Evolutionary conservation across 805 yeast genomes (phyloP).

Genomic region (Candida chilensis): DNA sequence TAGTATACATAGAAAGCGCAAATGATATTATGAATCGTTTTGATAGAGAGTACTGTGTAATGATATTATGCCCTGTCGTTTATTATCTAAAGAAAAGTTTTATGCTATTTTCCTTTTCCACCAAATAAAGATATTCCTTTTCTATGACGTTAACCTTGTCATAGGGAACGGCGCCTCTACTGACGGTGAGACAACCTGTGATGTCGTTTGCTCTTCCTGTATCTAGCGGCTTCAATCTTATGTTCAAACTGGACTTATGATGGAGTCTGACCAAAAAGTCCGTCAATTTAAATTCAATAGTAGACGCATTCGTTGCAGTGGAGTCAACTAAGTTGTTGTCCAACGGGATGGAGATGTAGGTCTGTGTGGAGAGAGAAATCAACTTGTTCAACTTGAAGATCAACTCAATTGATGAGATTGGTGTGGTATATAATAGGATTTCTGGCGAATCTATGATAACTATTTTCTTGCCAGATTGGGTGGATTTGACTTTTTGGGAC

Average conservation of each 20-base stretch:
- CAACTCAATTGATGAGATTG: slow-evolving; percentile 21
- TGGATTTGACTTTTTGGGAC: slow-evolving; percentile 3
- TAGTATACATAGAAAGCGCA: slow-evolving; percentile 26
- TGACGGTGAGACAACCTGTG: slow-evolving; percentile 60
- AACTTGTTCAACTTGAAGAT: slow-evolving; percentile 20
- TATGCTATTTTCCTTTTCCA: slow-evolving; percentile 43
- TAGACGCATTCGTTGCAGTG: slow-evolving; percentile 9
- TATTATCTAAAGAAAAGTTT: slow-evolving; percentile 34
- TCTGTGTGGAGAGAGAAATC: slow-evolving; percentile 17
- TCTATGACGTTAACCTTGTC: slow-evolving; percentile 29
- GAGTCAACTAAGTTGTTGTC: slow-evolving; percentile 27
- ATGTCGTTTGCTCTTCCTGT: slow-evolving; percentile 82
- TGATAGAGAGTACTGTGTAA: not conserved
- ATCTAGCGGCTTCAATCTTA: slow-evolving; percentile 56
- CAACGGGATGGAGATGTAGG: slow-evolving; percentile 25
- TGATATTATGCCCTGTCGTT: not conserved
- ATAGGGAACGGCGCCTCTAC: slow-evolving; percentile 43
- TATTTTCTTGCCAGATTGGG: slow-evolving; percentile 7
- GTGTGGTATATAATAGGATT: slow-evolving; percentile 32
- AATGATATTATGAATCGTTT: not conserved
- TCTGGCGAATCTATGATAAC: slow-evolving; percentile 40
- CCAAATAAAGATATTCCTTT: slow-evolving; percentile 53
- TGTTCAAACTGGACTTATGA: slow-evolving; percentile 39
- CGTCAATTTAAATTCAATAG: slow-evolving; percentile 30
- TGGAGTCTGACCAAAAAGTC: slow-evolving; percentile 38